These are phyloP conservation scores for Handroanthus guayacan DNA, from an alignment of 257 asterid species.

Conservation along the genomic window DNA sequence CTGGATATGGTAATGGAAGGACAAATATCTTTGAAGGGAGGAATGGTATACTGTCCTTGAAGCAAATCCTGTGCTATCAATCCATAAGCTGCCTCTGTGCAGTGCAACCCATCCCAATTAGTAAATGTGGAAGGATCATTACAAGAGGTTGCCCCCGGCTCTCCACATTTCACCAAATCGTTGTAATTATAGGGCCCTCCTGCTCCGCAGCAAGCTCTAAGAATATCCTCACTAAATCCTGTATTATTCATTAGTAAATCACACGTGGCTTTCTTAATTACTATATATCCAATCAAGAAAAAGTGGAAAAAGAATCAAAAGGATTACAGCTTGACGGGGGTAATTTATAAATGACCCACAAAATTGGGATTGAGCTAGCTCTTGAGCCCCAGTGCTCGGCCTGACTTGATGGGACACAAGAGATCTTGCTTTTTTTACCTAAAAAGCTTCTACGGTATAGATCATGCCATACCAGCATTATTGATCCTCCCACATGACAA, in stretches of 20 bases:
- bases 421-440: no score
- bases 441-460: no score
- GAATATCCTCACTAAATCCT: slow-evolving; percentile 46
- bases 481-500: no score
- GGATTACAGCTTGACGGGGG: no score
- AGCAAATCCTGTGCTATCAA: slow-evolving; percentile 44
- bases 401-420: no score
- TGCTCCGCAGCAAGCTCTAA: slow-evolving; percentile 59
- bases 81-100: slow-evolving; percentile 53
- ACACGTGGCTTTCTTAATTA: no score
- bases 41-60: slow-evolving; percentile 47
- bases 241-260: neutral
- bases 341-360: no score
- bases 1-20: slow-evolving; percentile 10
- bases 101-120: slow-evolving; percentile 60
- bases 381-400: no score
- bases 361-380: no score
- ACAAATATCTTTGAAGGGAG: slow-evolving; percentile 36
- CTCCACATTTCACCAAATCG: slow-evolving; percentile 35
- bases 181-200: slow-evolving; percentile 57
- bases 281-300: neutral
- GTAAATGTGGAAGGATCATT: slow-evolving; percentile 45
- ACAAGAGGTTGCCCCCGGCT: slow-evolving; percentile 37
- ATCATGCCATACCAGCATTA: no score
- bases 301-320: no score